A percentile compares a stretch with the other conserved stretches of the same genome.
These are phyloP conservation scores for Pseudogymnoascus sp. DNA, from an alignment of 2,329 filamentous ascomycete genomes.

Conservation along the genomic window DNA sequence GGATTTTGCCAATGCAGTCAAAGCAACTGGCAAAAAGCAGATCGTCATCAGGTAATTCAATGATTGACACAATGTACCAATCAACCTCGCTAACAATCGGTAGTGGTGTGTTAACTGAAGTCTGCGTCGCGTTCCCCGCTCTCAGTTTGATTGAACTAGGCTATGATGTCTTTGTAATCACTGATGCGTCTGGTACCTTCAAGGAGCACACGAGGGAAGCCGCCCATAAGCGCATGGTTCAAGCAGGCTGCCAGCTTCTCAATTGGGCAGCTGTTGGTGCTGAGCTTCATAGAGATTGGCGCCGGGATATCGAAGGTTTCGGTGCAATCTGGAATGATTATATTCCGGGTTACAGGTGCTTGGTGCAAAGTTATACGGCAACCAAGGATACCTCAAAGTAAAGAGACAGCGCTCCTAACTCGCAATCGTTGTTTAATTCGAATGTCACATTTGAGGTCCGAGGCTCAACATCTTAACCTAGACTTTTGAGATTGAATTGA, in stretches of 20 bases:
- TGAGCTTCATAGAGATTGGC: neutral
- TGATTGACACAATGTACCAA: neutral
- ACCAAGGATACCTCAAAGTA: neutral
- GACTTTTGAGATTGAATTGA: neutral
- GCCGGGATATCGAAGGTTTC: neutral
- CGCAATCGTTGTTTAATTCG: too few species aligned
- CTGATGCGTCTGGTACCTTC: neutral
- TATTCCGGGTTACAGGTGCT: neutral
- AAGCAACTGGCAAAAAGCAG: neutral
- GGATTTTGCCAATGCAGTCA: neutral
- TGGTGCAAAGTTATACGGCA: neutral
- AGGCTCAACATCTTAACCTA: neutral
- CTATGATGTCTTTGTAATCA: neutral
- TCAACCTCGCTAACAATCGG: neutral
- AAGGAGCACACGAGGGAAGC: neutral
- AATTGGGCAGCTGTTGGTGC: neutral
- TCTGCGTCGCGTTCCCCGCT: neutral
- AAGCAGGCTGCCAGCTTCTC: neutral
- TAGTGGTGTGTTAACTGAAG: neutral
- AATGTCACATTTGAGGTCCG: neutral
- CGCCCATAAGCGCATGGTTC: neutral
- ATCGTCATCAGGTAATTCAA: neutral
- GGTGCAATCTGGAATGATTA: neutral
- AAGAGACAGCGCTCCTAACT: neutral
- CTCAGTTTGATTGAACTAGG: neutral